Percentiles rank a stretch among this genome's conserved stretches.
These are phyloP conservation scores for Rhodosporidiobolus sp. DNA, from an alignment of 768 basidiomycete genomes.

Conservation along the genomic window DNA sequence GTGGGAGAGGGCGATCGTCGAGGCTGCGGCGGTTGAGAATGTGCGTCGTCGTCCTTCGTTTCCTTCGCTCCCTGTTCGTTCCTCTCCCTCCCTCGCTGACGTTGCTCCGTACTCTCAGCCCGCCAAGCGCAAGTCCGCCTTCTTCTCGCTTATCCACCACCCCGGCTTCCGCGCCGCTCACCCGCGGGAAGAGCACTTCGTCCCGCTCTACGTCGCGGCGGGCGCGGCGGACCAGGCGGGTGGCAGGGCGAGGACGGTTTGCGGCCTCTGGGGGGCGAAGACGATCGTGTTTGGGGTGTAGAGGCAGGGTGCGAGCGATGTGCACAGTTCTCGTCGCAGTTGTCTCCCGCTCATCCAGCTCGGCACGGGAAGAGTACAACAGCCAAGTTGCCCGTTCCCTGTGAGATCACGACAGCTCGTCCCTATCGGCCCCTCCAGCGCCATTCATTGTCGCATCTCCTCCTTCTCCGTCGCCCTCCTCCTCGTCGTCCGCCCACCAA, in stretches of 20 bases:
- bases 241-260: constrained; percentile 55
- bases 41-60: neutral
- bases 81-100: neutral
- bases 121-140: constrained; percentile 57
- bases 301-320: too few relatives aligned
- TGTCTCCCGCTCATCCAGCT: too few relatives aligned
- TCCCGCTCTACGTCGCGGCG: constrained; percentile 72
- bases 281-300: constrained; percentile 54
- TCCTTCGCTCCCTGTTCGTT: constrained; percentile 2
- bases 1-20: constrained; percentile 62
- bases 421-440: too few relatives aligned
- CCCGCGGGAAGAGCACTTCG: constrained; percentile 75
- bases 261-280: constrained; percentile 60
- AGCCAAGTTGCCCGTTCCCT: too few relatives aligned
- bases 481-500: constrained; percentile 49
- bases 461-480: neutral
- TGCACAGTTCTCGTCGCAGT: too few relatives aligned
- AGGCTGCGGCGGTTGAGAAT: constrained; percentile 52
- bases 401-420: too few relatives aligned
- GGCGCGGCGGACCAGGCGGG: constrained; percentile 59
- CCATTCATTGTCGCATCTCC: too few relatives aligned
- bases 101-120: constrained; percentile 48
- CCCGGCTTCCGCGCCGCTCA: constrained; percentile 65
- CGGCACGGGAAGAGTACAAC: too few relatives aligned
- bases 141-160: constrained; percentile 60